Conservation (phyloP, 208 protist species). For the Jaenimonas drosophilae region DNA sequence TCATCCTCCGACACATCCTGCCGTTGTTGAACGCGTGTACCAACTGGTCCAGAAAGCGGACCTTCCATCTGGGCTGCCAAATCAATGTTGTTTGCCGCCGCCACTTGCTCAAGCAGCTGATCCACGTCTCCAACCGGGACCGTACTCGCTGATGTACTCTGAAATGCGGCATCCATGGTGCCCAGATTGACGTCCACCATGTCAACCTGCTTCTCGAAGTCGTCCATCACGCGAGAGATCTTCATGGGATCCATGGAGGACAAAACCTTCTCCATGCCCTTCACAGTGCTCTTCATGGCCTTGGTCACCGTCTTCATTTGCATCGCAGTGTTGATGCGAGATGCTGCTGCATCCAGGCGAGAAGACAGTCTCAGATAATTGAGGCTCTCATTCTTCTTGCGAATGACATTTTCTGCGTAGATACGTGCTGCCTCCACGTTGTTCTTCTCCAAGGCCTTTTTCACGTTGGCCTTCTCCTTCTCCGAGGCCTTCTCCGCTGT, state of each 20-base stretch:
- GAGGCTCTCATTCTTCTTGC: conserved; percentile 93
- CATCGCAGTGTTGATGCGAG: conserved; percentile 92
- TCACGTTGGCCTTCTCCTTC: conserved; percentile 90
- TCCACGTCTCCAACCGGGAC: conserved; percentile 89
- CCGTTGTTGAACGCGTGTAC: conserved; percentile 12
- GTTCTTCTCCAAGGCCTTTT: conserved; percentile 94
- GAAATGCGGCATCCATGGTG: conserved; percentile 92
- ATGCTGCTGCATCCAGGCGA: conserved; percentile 93
- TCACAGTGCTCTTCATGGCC: conserved; percentile 91
- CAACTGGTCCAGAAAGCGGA: conserved; percentile 9
- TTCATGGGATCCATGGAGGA: conserved; percentile 89
- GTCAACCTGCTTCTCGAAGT: conserved; percentile 96
- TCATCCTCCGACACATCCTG: conserved; percentile 43
- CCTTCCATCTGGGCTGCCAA: conserved; percentile 45
- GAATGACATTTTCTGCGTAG: conserved; percentile 97
- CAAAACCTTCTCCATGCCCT: conserved; percentile 93
- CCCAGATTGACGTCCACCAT: conserved; percentile 90
- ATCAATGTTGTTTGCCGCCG: conserved; percentile 93
- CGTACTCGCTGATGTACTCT: conserved; percentile 70
- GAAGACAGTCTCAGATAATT: conserved; percentile 94
- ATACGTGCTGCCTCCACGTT: conserved; percentile 97
- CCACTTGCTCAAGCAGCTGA: conserved; percentile 89
- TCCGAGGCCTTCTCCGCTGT: conserved; percentile 88
- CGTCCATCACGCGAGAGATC: conserved; percentile 92
- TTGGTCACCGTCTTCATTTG: conserved; percentile 88